Conservation (phyloP, 2,329 filamentous ascomycete species). For the Pyricularia sp. region DNA sequence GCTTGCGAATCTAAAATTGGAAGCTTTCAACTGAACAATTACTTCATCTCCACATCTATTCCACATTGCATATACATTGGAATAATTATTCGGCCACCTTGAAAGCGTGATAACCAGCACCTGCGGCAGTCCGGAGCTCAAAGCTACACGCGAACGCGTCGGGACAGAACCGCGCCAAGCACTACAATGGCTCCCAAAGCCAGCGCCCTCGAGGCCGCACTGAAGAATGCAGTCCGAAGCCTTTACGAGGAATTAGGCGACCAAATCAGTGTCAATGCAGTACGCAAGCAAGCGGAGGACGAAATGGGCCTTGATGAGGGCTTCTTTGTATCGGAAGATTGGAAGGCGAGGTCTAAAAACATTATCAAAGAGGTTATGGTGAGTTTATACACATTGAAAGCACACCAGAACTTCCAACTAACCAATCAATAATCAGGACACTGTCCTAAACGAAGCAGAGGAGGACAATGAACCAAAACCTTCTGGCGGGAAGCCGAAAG, state of each 20-base stretch:
- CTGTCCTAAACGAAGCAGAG: slow-evolving; percentile 4
- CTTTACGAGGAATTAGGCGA: slow-evolving; percentile 31
- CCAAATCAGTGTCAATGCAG: slow-evolving; percentile 40
- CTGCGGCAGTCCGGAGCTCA: background rate
- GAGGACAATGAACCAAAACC: background rate
- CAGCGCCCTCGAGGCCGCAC: slow-evolving; percentile 29
- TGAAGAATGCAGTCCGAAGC: slow-evolving; percentile 32
- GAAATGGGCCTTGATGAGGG: slow-evolving; percentile 33
- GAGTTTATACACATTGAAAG: slow-evolving; percentile 16
- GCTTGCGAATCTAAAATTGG: background rate
- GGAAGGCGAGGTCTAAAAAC: slow-evolving; percentile 46
- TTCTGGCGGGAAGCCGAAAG: slow-evolving; percentile 4
- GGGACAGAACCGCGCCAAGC: background rate
- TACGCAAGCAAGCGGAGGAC: slow-evolving; percentile 39
- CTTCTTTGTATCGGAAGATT: slow-evolving; percentile 34
- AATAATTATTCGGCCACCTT: background rate
- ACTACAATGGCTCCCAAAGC: slow-evolving; percentile 26
- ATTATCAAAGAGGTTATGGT: slow-evolving; percentile 44
- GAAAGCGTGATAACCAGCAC: background rate
- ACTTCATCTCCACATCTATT: background rate
- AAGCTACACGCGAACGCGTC: background rate
- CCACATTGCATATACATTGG: background rate
- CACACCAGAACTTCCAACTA: background rate
- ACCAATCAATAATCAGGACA: background rate
- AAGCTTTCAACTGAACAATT: background rate